Evolutionary conservation across 2,329 filamentous ascomycete species (phyloP), one percentile per base, ranked within the genome.

Genomic region (Hymenoscyphus repandus): DNA sequence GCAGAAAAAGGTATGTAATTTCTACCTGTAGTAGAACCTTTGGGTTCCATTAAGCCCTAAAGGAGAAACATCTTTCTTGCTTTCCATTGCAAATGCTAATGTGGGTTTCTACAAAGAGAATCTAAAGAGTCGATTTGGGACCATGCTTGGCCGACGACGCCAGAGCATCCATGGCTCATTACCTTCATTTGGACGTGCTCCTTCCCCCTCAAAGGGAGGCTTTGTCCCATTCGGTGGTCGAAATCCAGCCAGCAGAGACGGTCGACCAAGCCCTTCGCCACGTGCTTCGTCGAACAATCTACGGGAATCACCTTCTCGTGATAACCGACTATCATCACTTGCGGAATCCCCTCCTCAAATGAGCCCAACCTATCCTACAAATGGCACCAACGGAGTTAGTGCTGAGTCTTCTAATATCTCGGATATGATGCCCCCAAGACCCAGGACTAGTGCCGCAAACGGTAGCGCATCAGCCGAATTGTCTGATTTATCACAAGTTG

Each of bases 121-220:
- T 79, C 78, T 50, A 81, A 77, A 82, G 42, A 80, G 79, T 60
- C 77, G 83, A 49, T 75, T 89, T 47, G 85, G 85, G 13, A 88
- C 85, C 11, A 84, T 88, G 72, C 76, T 88, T 40, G 78, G 80
- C 27, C 75, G 82, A 18, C 72, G 82, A 52, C 75, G 84, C 36
- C 82, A 86, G 66, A 88, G 83, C 66, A 73, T 87, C 50, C 74
- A 88, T 68, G 76, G 75, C 54, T 72, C 17, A 9, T 22, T 47
- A n/a, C 45, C 45, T 7, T 36, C 83, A 68, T 78, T 64, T 79
- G 72, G 51, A 77, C 71, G 65, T 47, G 60, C 63, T n/a, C 73
- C 76, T 59, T 84, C 76, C 0, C 75, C 78, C 1, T 69, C 72
- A 33, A 84, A 80, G 64, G 72, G 74, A 63, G 72, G 74, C 17